Conservation (phyloP, 768 basidiomycete species). For the Kwoniella mangroviensis region DNA sequence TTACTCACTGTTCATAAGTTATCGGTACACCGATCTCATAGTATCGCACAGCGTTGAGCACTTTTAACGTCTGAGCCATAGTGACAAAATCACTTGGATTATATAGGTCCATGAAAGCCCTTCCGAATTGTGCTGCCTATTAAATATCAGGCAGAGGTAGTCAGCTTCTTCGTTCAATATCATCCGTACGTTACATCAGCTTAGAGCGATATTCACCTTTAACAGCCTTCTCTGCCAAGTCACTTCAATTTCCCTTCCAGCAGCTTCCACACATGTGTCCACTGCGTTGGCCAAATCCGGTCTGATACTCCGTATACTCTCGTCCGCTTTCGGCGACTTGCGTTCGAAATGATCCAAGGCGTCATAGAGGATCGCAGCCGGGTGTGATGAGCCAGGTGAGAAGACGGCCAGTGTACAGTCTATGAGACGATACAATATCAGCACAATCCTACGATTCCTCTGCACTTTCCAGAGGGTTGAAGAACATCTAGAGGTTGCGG, state of each 20-base stretch:
- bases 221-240: conserved; percentile 85
- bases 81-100: conserved; percentile 89
- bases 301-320: conserved; percentile 83
- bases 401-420: conserved; percentile 82
- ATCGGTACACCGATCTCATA: conserved; percentile 93
- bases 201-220: conserved; percentile 64
- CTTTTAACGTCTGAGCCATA: conserved; percentile 90
- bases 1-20: conserved; percentile 81
- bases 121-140: conserved; percentile 95
- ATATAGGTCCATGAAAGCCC: conserved; percentile 88
- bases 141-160: not conserved
- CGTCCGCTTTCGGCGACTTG: conserved; percentile 88
- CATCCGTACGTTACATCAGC: too few species aligned
- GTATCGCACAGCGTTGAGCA: conserved; percentile 87
- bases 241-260: conserved; percentile 87
- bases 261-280: conserved; percentile 90
- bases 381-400: conserved; percentile 87
- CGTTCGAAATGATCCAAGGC: conserved; percentile 86
- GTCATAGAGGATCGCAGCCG: conserved; percentile 88
- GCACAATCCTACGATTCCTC: not conserved
- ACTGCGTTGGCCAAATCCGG: conserved; percentile 85
- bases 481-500: not conserved
- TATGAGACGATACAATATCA: conserved; percentile 47
- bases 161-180: too few species aligned
- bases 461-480: not conserved